Base-by-base conservation (phyloP, 345 rosid genomes). In the Rhizophora mangle region DNA sequence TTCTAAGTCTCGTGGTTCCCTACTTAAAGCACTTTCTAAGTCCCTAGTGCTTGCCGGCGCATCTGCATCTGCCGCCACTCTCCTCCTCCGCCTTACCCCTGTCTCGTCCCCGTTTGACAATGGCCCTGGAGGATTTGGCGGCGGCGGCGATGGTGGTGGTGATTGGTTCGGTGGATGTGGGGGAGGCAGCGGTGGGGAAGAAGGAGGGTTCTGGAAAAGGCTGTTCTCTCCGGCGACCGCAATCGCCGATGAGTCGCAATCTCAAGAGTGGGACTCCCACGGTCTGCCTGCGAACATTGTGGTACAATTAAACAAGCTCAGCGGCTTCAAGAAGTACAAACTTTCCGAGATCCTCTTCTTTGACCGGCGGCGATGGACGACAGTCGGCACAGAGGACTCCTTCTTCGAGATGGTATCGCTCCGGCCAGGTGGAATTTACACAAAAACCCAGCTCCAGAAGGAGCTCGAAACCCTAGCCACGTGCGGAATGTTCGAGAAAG, bases 401-500 rank as follows among this genome's bases (percentile, higher is more conserved):
- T 96, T 96, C 79, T 90, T 96, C 68, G 97, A 96, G 80, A 96
- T 96, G 99, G 99, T 96, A 6, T 85, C 95, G 7, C 70, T 96
- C 30, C 86, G 89, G 21, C 91, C 97, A 0, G 95, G 95, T 0
- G 97, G 98, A 43, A 78, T 90, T 29, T 96, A 92, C 85, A 89
- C 97, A 1, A 96, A 90, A 76, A 70, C 90, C 3, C 95, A 90
- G 75, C 79, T 92, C 20, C 86, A 81, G 72, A 90, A 90, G 71
- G 99, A 96, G 88, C 93, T 96, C 0, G 97, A 96, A 74, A 84
- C 83, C 19, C 82, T 96, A 49, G 93, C 96, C 39, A 88, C 94
- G 6, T 92, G 99, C 32, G 99, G 99, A n/a, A 96, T 92, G 98
- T 96, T 92, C 47, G 98, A 96, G 86, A 96, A 83, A 66, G 97